Conservation (phyloP, 2,329 filamentous ascomycete species). For the Alternaria angustiovoidea region DNA sequence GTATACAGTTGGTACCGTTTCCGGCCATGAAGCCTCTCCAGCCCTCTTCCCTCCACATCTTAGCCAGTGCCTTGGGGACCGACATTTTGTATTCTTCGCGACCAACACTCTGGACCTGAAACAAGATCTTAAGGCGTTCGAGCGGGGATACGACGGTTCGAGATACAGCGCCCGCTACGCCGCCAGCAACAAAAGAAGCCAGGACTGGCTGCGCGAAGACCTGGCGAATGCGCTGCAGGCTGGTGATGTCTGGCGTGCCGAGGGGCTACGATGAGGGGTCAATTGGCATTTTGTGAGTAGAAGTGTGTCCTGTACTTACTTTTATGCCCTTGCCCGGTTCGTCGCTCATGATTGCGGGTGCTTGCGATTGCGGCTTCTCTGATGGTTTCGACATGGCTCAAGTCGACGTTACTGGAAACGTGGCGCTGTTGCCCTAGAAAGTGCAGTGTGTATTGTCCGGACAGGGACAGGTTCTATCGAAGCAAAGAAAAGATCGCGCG, state of each 20-base stretch:
- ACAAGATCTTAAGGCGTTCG: conserved; percentile 96
- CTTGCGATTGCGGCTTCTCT: conserved; percentile 28
- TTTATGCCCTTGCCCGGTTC: conserved; percentile 28
- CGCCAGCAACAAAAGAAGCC: conserved; percentile 92
- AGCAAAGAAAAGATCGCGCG: conserved; percentile 26
- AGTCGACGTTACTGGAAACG: conserved; percentile 15
- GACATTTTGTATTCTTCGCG: conserved; percentile 93
- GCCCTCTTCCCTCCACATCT: conserved; percentile 97
- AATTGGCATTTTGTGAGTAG: conserved; percentile 15
- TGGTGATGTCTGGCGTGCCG: conserved; percentile 26
- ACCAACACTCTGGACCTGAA: conserved; percentile 91
- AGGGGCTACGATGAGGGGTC: conserved; percentile 27
- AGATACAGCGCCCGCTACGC: conserved; percentile 95
- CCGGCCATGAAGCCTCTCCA: conserved; percentile 98
- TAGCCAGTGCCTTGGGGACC: conserved; percentile 83
- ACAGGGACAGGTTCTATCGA: conserved; percentile 27
- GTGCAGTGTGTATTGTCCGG: not conserved
- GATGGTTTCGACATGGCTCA: conserved; percentile 31
- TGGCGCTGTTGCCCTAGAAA: not conserved
- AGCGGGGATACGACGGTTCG: conserved; percentile 96
- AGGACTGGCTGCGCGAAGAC: conserved; percentile 80
- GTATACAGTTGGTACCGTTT: conserved; percentile 97
- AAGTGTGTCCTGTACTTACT: conserved; percentile 29
- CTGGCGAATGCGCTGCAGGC: conserved; percentile 38
- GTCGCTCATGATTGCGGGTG: conserved; percentile 30